phyloP scores from a whole-genome alignment of 108 stramenopile genomes.

The Mayamaea pseudoterrestris region DNA sequence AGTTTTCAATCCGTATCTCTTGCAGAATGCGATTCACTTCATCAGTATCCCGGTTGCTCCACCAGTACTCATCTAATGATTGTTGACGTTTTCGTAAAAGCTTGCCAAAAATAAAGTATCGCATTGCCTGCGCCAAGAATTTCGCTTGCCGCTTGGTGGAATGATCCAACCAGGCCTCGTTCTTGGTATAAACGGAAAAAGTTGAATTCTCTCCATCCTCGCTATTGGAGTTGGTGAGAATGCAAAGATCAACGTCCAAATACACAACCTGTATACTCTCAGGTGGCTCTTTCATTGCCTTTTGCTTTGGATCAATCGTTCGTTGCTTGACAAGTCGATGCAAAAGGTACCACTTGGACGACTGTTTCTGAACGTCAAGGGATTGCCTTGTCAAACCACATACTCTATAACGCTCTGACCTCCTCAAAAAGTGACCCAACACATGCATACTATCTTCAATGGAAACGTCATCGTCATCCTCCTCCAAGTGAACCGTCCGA shows the following conservation, averaged over 20 bases:
- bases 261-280: conserved; percentile 37
- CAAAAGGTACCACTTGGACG: too few species aligned
- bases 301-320: too few species aligned
- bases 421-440: conserved; percentile 27
- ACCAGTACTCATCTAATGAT: too few species aligned
- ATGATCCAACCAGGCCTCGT: conserved; percentile 24
- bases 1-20: conserved; percentile 5
- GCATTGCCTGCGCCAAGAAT: too few species aligned
- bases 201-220: conserved; percentile 22
- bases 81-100: too few species aligned
- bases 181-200: conserved; percentile 48
- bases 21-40: conserved; percentile 6
- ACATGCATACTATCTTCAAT: conserved; percentile 26
- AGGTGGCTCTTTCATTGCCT: conserved; percentile 18
- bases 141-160: conserved; percentile 1
- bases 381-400: conserved; percentile 34
- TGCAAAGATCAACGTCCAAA: conserved; percentile 44
- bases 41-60: conserved; percentile 22
- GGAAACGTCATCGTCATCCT: conserved; percentile 38
- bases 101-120: too few species aligned
- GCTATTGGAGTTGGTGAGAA: conserved; percentile 19
- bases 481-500: conserved; percentile 39
- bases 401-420: conserved; percentile 21
- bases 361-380: too few species aligned
- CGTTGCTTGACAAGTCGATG: too few species aligned